A percentile compares a stretch with the other conserved stretches of the same genome.
Evolutionary conservation across 208 protist genomes (phyloP).

Genomic region (Trypanosoma grayi): DNA sequence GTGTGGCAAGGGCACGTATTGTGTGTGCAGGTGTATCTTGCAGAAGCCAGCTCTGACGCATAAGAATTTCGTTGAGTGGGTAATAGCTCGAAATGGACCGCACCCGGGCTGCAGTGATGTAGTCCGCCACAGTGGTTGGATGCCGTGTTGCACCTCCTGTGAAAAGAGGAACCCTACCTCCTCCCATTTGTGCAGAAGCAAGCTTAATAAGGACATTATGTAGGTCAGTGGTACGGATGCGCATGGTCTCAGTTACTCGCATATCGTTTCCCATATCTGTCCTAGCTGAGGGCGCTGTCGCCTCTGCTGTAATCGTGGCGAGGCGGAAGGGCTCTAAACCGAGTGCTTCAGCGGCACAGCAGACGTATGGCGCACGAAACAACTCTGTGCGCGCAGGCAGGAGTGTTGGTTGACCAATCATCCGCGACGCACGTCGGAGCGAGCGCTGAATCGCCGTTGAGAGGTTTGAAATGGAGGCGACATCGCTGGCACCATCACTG

Average conservation of each 20-base stretch:
- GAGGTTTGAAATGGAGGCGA: constrained; percentile 56
- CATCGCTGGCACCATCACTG: constrained; percentile 37
- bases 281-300: constrained; percentile 14
- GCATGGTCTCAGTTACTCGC: constrained; percentile 51
- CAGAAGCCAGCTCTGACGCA: constrained; percentile 89
- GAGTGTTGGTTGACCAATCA: constrained; percentile 77
- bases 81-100: constrained; percentile 59
- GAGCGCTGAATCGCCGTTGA: constrained; percentile 71
- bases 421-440: constrained; percentile 57
- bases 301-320: constrained; percentile 49
- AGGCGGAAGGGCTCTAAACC: constrained; percentile 64
- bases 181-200: constrained; percentile 11
- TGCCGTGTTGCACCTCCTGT: constrained; percentile 8
- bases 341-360: constrained; percentile 66
- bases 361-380: constrained; percentile 52
- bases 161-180: constrained; percentile 8
- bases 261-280: constrained; percentile 3
- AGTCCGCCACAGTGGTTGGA: constrained; percentile 26
- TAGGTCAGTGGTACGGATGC: constrained; percentile 62
- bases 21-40: constrained; percentile 76
- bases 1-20: constrained; percentile 67
- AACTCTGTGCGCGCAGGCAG: constrained; percentile 50
- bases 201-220: constrained; percentile 59
- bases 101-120: constrained; percentile 59
- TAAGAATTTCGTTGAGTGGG: constrained; percentile 65